Base-by-base conservation (phyloP, 2,329 filamentous ascomycete genomes). In the Sordariomycetes sp. region DNA sequence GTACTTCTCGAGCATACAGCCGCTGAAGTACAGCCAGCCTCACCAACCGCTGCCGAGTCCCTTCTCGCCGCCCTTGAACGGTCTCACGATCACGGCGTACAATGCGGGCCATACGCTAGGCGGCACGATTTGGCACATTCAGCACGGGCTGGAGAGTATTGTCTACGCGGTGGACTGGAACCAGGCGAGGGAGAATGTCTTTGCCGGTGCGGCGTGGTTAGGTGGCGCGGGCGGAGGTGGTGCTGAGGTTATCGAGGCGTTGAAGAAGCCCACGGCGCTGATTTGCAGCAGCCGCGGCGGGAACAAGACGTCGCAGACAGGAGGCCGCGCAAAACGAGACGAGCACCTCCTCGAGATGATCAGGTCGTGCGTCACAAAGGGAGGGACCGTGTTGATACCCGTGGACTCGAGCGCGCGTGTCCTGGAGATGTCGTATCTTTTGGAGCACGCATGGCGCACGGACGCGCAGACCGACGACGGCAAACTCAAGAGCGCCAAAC, bases 121-220 rank as follows among this genome's bases (percentile, higher is more conserved):
- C 55, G 92, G 92, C 36, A 96, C 92, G 17, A 94, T 98, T 64
- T 98, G 92, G 92, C 90, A 96, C 50, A 88, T 98, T 43, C 90
- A 96, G 50, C 87, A 96, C 63, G 87, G 88, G 0, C 72, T 95
- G 52, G 92, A 98, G 56, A 95, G 88, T 1, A 90, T 98, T 27
- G 88, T 98, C 2, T 96, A 98, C 49, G 90, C 92, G 1, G 86
- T 95, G 14, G 90, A 96, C 51, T 98, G 92, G 92, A 95, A 95
- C 48, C 88, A 95, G 59, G 86, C 84, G n/a, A 78, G 86, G 46
- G 92, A 98, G 55, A 94, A 94, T 59, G 87, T 96, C 12, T 79
- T 94, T 39, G 80, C 90, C 0, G 90, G 90, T 42, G 92, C 92
- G 16, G 87, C 90, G 18, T 96, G 92, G 86, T 70, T 98, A 27